phyloP scores from a whole-genome alignment of 2,329 filamentous ascomycete genomes.

The Kalmusia sp. region DNA sequence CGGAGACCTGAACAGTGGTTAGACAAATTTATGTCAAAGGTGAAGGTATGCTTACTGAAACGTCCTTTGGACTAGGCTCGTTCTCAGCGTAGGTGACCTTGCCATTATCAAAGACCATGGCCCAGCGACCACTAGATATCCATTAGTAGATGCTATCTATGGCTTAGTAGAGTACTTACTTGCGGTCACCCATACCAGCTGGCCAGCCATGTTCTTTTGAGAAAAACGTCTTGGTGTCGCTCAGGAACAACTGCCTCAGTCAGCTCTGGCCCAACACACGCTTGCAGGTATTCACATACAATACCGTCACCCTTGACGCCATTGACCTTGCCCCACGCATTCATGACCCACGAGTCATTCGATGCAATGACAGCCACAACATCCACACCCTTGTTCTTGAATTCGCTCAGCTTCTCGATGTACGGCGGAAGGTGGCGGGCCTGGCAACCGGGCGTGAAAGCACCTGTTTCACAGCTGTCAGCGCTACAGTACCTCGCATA shows the following conservation, averaged over 20 bases:
- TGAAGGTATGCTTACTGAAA: conserved; percentile 45
- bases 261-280: neutral
- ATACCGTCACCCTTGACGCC: conserved; percentile 74
- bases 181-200: conserved; percentile 70
- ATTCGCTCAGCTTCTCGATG: conserved; percentile 72
- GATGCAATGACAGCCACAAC: conserved; percentile 79
- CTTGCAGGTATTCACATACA: conserved; percentile 49
- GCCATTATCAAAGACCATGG: conserved; percentile 78
- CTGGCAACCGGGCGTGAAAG: conserved; percentile 88
- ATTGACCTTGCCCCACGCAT: conserved; percentile 90
- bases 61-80: conserved; percentile 63
- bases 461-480: conserved; percentile 55
- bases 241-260: conserved; percentile 70
- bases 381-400: conserved; percentile 84
- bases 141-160: conserved; percentile 5
- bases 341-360: conserved; percentile 90
- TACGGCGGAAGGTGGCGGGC: conserved; percentile 82
- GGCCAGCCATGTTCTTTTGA: conserved; percentile 81
- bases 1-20: conserved; percentile 53
- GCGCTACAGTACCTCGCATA: neutral
- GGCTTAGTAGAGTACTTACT: conserved; percentile 40
- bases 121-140: conserved; percentile 67
- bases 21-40: neutral
- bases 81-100: conserved; percentile 82
- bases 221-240: conserved; percentile 76